These are phyloP conservation scores for Stemphylium lycopersici DNA, from an alignment of 2,329 filamentous ascomycete genomes.

Conservation along the genomic window DNA sequence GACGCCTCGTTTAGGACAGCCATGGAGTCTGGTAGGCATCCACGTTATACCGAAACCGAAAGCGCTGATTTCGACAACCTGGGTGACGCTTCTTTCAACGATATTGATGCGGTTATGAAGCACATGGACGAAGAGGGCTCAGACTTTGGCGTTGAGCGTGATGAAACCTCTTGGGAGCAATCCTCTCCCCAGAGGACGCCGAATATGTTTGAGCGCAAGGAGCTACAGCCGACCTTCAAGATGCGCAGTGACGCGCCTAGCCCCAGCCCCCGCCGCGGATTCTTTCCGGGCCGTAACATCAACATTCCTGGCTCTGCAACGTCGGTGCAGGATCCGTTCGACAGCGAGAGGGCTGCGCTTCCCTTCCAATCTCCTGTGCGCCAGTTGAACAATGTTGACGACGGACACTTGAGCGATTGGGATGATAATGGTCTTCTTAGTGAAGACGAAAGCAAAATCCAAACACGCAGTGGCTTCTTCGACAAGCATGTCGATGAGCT, in stretches of 20 bases:
- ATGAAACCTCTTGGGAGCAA: constrained; percentile 52
- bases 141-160: constrained; percentile 74
- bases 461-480: constrained; percentile 83
- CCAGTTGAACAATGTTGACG: constrained; percentile 67
- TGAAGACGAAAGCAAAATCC: constrained; percentile 76
- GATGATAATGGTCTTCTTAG: constrained; percentile 84
- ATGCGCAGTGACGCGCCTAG: constrained; percentile 74
- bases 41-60: constrained; percentile 46
- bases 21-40: constrained; percentile 41
- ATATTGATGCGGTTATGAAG: constrained; percentile 92
- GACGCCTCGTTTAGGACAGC: constrained; percentile 49
- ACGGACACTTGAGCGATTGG: constrained; percentile 84
- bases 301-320: constrained; percentile 42
- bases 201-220: constrained; percentile 39
- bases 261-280: constrained; percentile 67
- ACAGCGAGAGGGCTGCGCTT: constrained; percentile 65
- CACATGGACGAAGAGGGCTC: constrained; percentile 78
- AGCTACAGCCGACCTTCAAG: constrained; percentile 47
- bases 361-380: constrained; percentile 64
- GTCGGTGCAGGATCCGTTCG: constrained; percentile 61
- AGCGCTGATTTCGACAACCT: constrained; percentile 44
- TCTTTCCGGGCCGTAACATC: constrained; percentile 27
- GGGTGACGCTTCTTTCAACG: constrained; percentile 67
- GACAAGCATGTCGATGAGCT: constrained; percentile 88
- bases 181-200: constrained; percentile 43